Base-by-base conservation (phyloP, 2,329 filamentous ascomycete species). In the Paracoccidioides lutzii region DNA sequence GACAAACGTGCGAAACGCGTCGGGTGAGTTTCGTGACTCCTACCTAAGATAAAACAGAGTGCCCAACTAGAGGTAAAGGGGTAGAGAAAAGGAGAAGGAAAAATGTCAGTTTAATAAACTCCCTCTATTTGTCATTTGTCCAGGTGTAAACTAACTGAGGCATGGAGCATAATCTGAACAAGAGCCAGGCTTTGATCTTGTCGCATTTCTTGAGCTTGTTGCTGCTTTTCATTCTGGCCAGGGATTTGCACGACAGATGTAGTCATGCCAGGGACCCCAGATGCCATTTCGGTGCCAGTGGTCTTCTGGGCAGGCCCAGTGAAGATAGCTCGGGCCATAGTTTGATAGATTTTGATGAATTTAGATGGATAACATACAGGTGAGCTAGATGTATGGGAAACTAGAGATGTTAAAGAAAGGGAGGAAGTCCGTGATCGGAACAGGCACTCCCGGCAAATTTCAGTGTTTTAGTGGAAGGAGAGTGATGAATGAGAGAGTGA, bases 111-210 rank as follows among this genome's bases (percentile, higher is more conserved):
- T 48, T 22, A 5, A 60, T 53, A 32, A 30, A 15, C 6, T 8
- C 43, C 28, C 5, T 28, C 15, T 22, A 22, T 22, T 22, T 22
- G 22, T 22, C 22, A 22, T 22, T 22, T 22, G 22, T 30, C 22
- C 15, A 45, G 28, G 35, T 30, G 38, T 43, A 48, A 40, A 69
- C 73, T 66, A 58, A 76, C 72, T 15, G 72, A 71, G 44, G 73
- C 69, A 60, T 76, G 75, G 8, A 78, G 62, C 61, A 76, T 69
- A 3, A 74, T 76, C 62, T 76, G 74, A 12, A 76, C 69, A 43
- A 77, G 62, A 55, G 75, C 73, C 42, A 72, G 65, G 57, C 75
- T 78, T 59, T 77, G 75, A 53, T 70, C 66, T 55, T 73, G 71
- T 49, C 64, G 69, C 10, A 69, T 57, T 2, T 57, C 58, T 33